These are phyloP conservation scores for Pseudoperonospora humuli DNA, from an alignment of 352 stramenopile genomes.

Conservation along the genomic window DNA sequence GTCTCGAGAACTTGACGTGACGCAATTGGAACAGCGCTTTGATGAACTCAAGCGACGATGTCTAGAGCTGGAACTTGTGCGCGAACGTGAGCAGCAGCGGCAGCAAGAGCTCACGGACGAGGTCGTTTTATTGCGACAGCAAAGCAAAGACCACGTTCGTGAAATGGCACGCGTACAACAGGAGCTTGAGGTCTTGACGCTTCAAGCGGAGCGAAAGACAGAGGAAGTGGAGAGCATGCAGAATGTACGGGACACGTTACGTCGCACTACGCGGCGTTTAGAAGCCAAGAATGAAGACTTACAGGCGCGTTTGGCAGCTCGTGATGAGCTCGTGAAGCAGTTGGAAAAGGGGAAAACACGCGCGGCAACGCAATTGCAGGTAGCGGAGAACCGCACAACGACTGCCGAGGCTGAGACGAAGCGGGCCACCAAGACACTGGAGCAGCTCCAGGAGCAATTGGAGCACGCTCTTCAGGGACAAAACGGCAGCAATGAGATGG, in stretches of 20 bases:
- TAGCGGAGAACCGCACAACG: constrained; percentile 23
- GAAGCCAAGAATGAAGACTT: constrained; percentile 20
- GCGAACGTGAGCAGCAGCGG: constrained; percentile 20
- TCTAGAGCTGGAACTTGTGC: constrained; percentile 35
- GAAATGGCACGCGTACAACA: constrained; percentile 10
- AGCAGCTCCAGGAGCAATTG: constrained; percentile 23
- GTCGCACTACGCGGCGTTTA: constrained; percentile 11
- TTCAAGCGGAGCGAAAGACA: constrained; percentile 13
- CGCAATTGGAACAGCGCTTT: constrained; percentile 14
- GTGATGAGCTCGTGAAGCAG: constrained; percentile 15
- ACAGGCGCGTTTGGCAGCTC: constrained; percentile 6
- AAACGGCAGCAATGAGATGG: constrained; percentile 6
- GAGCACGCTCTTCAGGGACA: constrained; percentile 9
- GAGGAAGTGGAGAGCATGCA: constrained; percentile 19
- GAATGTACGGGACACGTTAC: constrained; percentile 20
- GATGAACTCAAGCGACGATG: constrained; percentile 39
- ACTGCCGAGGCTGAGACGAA: constrained; percentile 21
- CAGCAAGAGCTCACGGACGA: constrained; percentile 16
- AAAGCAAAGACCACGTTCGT: constrained; percentile 9
- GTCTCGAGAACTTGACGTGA: constrained; percentile 11
- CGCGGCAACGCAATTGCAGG: constrained; percentile 26
- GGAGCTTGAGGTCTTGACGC: constrained; percentile 13
- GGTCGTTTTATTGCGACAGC: constrained; percentile 20
- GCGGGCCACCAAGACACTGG: constrained; percentile 18
- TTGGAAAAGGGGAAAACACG: constrained; percentile 18